Evolutionary conservation across 2,329 filamentous ascomycete species (phyloP).

Genomic region (Madurella mycetomatis): DNA sequence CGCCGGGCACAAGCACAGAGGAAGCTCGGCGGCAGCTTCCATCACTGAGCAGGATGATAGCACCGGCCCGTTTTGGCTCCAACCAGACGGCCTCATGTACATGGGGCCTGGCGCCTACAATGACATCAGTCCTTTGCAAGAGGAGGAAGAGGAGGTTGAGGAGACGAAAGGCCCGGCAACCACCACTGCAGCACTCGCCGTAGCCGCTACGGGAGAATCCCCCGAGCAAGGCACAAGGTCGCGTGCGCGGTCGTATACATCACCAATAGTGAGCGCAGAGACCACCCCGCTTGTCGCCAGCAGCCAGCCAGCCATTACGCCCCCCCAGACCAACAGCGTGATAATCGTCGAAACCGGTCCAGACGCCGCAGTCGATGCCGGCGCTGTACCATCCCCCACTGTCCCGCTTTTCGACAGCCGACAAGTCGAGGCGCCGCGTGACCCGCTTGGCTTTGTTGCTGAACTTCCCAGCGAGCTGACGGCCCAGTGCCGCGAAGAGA

Average conservation of each 20-base stretch:
- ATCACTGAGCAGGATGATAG: slow-evolving; percentile 33
- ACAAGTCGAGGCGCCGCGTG: slow-evolving; percentile 31
- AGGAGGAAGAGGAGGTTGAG: slow-evolving; percentile 40
- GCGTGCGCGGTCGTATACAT: slow-evolving; percentile 17
- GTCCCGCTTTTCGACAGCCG: slow-evolving; percentile 35
- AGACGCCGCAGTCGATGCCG: background rate
- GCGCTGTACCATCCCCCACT: slow-evolving; percentile 4
- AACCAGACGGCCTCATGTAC: slow-evolving; percentile 51
- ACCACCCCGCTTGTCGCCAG: slow-evolving; percentile 25
- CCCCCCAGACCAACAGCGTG: slow-evolving; percentile 15
- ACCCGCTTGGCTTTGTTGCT: slow-evolving; percentile 43
- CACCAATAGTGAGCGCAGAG: slow-evolving; percentile 26
- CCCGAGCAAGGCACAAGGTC: background rate
- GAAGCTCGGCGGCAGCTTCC: background rate
- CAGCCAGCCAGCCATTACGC: slow-evolving; percentile 22
- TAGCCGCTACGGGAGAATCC: background rate
- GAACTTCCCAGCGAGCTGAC: slow-evolving; percentile 46
- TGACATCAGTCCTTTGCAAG: slow-evolving; percentile 43
- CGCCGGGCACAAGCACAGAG: slow-evolving; percentile 13
- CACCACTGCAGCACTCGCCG: background rate
- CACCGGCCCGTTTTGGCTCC: slow-evolving; percentile 39
- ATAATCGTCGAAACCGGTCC: background rate
- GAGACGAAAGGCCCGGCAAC: background rate
- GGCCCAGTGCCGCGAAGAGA: slow-evolving; percentile 37
- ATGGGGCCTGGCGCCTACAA: slow-evolving; percentile 44